These are phyloP conservation scores for Globisporangium takayamanum DNA, from an alignment of 352 stramenopile species.

Conservation along the genomic window DNA sequence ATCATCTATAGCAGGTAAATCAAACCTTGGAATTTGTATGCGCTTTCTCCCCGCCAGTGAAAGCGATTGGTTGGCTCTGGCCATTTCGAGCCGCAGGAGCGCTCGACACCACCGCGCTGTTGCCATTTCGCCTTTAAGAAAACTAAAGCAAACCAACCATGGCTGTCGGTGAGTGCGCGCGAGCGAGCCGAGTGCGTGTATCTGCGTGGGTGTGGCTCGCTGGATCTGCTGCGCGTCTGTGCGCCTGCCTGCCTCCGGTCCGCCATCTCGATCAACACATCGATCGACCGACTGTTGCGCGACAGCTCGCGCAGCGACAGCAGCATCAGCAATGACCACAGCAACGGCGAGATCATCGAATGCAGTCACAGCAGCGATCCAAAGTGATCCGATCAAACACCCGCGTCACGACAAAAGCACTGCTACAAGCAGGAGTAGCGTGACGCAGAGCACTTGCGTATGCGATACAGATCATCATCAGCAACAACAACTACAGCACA, in stretches of 20 bases:
- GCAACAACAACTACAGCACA: too few relatives aligned
- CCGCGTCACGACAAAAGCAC: not conserved
- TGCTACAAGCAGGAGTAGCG: not conserved
- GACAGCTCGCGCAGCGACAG: not conserved
- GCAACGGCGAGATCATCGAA: not conserved
- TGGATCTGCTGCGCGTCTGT: not conserved
- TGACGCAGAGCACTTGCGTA: too few relatives aligned
- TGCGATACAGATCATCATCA: too few relatives aligned
- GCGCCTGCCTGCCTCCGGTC: not conserved
- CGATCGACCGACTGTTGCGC: not conserved
- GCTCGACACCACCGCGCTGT: not conserved
- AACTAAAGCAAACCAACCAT: conserved; percentile 78
- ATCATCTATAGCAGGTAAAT: too few relatives aligned
- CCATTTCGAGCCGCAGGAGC: not conserved
- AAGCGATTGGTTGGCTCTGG: conserved; percentile 7
- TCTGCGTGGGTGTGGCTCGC: not conserved
- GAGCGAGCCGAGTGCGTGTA: not conserved
- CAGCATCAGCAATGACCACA: not conserved
- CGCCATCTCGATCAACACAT: not conserved
- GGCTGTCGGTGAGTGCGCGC: conserved; percentile 66
- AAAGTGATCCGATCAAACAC: not conserved
- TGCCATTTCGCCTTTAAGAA: conserved; percentile 88
- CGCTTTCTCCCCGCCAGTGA: not conserved
- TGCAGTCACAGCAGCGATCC: not conserved
- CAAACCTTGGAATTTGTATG: too few relatives aligned